A percentile compares a stretch with the other conserved stretches of the same genome.
phyloP scores from a whole-genome alignment of 495 filamentous ascomycete genomes.

The Hypoxylon cercidicola region DNA sequence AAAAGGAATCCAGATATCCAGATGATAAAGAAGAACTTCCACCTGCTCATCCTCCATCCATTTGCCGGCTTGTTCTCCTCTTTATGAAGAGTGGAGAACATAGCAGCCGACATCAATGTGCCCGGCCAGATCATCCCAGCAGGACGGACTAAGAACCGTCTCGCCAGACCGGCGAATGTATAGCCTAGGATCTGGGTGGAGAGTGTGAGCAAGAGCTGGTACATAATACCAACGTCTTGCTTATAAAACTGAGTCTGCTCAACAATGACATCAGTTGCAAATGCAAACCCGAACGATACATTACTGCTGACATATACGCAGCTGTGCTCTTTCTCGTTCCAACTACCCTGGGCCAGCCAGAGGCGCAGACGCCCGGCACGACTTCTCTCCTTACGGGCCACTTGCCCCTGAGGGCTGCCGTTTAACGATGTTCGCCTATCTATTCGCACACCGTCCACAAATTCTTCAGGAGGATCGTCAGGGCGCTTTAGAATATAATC shows the following conservation, averaged over 20 bases:
- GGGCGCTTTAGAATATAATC: constrained; percentile 71
- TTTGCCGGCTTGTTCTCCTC: constrained; percentile 81
- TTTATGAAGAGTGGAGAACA: constrained; percentile 87
- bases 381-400: constrained; percentile 39
- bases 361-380: constrained; percentile 62
- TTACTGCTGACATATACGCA: constrained; percentile 91
- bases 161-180: constrained; percentile 80
- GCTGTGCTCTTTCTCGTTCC: constrained; percentile 89
- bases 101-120: constrained; percentile 85
- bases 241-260: constrained; percentile 90
- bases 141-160: constrained; percentile 82
- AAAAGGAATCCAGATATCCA: constrained; percentile 73
- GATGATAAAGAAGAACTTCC: constrained; percentile 82
- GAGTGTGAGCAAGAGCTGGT: constrained; percentile 81
- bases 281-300: constrained; percentile 90
- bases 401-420: constrained; percentile 27
- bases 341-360: constrained; percentile 81
- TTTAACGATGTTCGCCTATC: neutral
- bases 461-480: constrained; percentile 70
- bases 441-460: constrained; percentile 62
- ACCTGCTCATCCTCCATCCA: constrained; percentile 83
- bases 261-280: constrained; percentile 85
- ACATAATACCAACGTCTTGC: constrained; percentile 75
- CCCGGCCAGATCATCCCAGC: constrained; percentile 94
- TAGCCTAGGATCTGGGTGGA: constrained; percentile 89